Conservation (phyloP, 352 stramenopile species). For the Phytophthora quininea region DNA sequence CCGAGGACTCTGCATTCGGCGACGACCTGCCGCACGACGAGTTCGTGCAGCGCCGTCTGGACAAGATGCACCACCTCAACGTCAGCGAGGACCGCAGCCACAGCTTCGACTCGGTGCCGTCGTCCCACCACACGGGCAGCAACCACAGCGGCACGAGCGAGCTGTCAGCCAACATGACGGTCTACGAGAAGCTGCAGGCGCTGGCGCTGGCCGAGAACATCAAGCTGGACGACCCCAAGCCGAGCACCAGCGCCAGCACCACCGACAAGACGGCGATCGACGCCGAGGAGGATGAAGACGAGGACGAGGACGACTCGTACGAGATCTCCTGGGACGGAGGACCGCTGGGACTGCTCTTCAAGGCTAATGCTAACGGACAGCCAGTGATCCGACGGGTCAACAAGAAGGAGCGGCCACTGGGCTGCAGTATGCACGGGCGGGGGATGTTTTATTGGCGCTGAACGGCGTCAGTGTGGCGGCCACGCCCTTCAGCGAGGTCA, state of each 20-base stretch:
- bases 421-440: constrained; percentile 64
- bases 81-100: constrained; percentile 19
- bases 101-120: constrained; percentile 27
- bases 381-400: constrained; percentile 79
- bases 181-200: constrained; percentile 63
- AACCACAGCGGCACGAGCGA: constrained; percentile 32
- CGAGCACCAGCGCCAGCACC: not conserved
- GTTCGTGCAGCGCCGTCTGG: constrained; percentile 52
- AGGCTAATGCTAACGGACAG: constrained; percentile 50
- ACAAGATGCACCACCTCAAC: constrained; percentile 59
- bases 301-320: constrained; percentile 69
- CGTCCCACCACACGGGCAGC: constrained; percentile 31
- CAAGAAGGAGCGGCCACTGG: constrained; percentile 65
- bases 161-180: constrained; percentile 36
- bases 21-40: constrained; percentile 54
- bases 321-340: constrained; percentile 73
- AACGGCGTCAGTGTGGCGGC: constrained; percentile 61
- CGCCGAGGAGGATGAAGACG: constrained; percentile 52
- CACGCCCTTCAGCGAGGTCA: constrained; percentile 66
- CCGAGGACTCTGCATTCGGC: not conserved
- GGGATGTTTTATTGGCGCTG: constrained; percentile 78
- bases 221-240: constrained; percentile 32
- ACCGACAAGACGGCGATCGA: constrained; percentile 18
- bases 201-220: constrained; percentile 53
- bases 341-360: constrained; percentile 78